Evolutionary conservation across 176 grass and related monocot genomes (phyloP), one percentile per base, ranked within the genome.

Genomic region (Avena eriantha): DNA sequence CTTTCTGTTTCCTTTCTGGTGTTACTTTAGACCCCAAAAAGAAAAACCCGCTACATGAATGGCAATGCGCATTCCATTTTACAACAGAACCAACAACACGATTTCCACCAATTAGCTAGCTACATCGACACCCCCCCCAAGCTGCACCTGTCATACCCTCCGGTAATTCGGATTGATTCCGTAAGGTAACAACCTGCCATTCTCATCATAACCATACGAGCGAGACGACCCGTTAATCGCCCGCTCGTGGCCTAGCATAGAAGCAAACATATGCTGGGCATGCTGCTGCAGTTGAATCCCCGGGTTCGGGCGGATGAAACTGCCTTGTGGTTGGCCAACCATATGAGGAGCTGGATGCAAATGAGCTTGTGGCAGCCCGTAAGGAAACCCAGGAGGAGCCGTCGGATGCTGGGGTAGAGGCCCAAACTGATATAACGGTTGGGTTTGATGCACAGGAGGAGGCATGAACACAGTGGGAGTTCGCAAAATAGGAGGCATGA

Each of bases 241-340:
- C 0, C 81, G 78, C 49, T 78, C 70, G 4, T 78, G 83, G 55
- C 11, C 36, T 8, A 26, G 22, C 69, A 49, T 43, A 78, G 78
- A 86, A 69, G 7, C 39, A 10, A 88, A 75, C 57, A 86, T 72
- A 83, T 34, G 74, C 49, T 59, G 82, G 41, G 49, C 73, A 45
- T 82, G 86, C 63, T 83, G 82, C 63, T 73, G 85, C 64, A 57
- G 78, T 51, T 74, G 82, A 60, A 82, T 48, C 55, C 82, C 66
- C 24, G 59, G 76, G 80, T 90, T 73, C 3, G 74, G 10, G 45
- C 64, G 67, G 43, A 83, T 74, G 35, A 69, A 80, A 87, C 67
- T 39, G 11, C 36, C 85, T 13, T 81, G 85, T 61, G 33, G 82
- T 54, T 74, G 92, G 67, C 83, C 31, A 36, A 63, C 1, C 22